Conservation (phyloP, 306 rosid species). For the Gastrolobium villosum region DNA sequence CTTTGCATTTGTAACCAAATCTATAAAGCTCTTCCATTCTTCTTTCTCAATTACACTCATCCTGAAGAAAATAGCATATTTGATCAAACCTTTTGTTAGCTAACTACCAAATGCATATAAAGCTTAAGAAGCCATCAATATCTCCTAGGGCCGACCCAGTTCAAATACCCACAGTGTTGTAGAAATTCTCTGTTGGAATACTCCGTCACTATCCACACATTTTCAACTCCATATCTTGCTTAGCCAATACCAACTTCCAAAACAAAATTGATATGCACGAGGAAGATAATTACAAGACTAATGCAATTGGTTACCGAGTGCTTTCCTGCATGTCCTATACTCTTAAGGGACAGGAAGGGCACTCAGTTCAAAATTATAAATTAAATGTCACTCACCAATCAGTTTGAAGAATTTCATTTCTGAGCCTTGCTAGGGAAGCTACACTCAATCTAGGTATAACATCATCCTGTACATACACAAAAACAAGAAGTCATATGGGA, state of each 20-base stretch:
- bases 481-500: slow-evolving; percentile 37
- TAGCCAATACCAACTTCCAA: slow-evolving; percentile 19
- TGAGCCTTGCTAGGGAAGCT: slow-evolving; percentile 85
- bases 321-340: slow-evolving; percentile 27
- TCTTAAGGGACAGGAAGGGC: slow-evolving; percentile 34
- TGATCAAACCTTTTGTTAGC: slow-evolving; percentile 43
- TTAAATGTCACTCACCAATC: slow-evolving; percentile 80
- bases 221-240: slow-evolving; percentile 8
- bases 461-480: slow-evolving; percentile 76
- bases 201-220: slow-evolving; percentile 31
- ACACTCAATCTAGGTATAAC: slow-evolving; percentile 81
- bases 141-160: too few species aligned
- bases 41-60: slow-evolving; percentile 80
- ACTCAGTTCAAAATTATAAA: slow-evolving; percentile 39
- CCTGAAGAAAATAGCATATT: slow-evolving; percentile 56
- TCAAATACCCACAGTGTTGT: too few species aligned
- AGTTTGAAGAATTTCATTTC: slow-evolving; percentile 94
- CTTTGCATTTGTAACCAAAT: slow-evolving; percentile 90
- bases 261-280: slow-evolving; percentile 15
- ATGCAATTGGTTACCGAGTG: slow-evolving; percentile 4
- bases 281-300: not conserved
- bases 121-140: slow-evolving; percentile 38
- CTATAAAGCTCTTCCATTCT: slow-evolving; percentile 82
- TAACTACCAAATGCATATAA: slow-evolving; percentile 37
- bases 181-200: slow-evolving; percentile 31